A percentile compares a stretch with the other conserved stretches of the same genome.
These are phyloP conservation scores for Cercospora beticola DNA, from an alignment of 2,329 filamentous ascomycete genomes.

Conservation along the genomic window DNA sequence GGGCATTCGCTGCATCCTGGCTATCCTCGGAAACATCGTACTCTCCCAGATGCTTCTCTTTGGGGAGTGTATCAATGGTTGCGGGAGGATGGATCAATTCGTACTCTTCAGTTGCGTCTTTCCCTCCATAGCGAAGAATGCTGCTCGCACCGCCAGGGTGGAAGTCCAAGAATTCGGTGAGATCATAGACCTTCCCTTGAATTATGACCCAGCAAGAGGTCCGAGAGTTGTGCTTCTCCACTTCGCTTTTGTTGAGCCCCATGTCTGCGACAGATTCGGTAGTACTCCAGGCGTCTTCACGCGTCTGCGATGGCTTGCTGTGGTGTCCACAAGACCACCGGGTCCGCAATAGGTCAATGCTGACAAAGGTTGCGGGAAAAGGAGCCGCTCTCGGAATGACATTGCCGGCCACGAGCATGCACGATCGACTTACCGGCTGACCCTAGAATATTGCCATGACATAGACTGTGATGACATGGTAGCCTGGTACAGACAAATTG, in stretches of 20 bases:
- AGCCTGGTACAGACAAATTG: neutral
- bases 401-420: neutral
- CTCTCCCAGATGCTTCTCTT: neutral
- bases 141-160: conserved; percentile 84
- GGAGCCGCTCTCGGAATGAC: neutral
- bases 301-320: neutral
- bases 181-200: conserved; percentile 77
- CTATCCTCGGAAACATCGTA: conserved; percentile 5
- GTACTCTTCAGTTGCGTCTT: conserved; percentile 85
- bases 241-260: neutral
- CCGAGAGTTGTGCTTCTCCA: conserved; percentile 64
- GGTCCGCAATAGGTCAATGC: neutral
- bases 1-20: neutral
- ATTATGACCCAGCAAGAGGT: conserved; percentile 86
- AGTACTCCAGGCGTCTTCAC: neutral
- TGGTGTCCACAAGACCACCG: neutral
- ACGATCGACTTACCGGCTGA: neutral
- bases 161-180: conserved; percentile 80
- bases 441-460: neutral
- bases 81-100: conserved; percentile 84
- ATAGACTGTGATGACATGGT: neutral
- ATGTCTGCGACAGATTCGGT: neutral
- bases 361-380: neutral
- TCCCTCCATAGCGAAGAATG: conserved; percentile 89
- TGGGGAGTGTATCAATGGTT: conserved; percentile 59